Conservation (phyloP, 75 land plant species). For the Pseudotsuga menziesii region DNA sequence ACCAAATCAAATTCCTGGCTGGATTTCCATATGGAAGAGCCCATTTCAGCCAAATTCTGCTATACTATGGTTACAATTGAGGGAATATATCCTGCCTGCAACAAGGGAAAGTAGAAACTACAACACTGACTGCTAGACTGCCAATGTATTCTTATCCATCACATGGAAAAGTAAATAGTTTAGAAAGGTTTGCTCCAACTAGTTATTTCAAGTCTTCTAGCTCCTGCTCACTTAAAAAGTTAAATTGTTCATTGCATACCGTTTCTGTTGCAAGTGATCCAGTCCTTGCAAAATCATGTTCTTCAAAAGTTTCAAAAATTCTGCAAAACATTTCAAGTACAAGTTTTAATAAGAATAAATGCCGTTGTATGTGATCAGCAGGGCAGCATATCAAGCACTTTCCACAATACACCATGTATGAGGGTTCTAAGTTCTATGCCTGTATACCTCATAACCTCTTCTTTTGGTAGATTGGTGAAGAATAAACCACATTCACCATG, state of each 20-base stretch:
- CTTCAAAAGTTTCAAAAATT: constrained; percentile 69
- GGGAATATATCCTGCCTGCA: too few relatives aligned
- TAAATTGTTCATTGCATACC: constrained; percentile 31
- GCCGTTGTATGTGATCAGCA: neutral
- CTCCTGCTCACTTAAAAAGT: too few relatives aligned
- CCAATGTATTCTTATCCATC: too few relatives aligned
- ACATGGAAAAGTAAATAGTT: too few relatives aligned
- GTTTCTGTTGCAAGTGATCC: constrained; percentile 82
- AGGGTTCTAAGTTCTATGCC: neutral
- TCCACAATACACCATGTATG: neutral
- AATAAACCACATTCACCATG: constrained; percentile 76
- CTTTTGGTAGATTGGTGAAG: constrained; percentile 73
- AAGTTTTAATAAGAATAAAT: neutral
- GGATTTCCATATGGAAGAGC: too few relatives aligned
- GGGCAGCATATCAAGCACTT: constrained; percentile 6
- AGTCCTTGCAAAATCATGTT: constrained; percentile 88
- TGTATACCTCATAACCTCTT: constrained; percentile 59
- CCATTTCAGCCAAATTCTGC: too few relatives aligned
- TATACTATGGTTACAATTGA: too few relatives aligned
- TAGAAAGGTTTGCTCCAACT: neutral
- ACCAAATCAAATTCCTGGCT: too few relatives aligned
- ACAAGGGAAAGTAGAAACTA: too few relatives aligned
- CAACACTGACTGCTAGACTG: too few relatives aligned
- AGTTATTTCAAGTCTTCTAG: neutral
- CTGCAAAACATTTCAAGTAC: constrained; percentile 33